Percentiles rank a stretch among this genome's conserved stretches.
phyloP scores from a whole-genome alignment of 257 asterid species.

The Gentiana straminea region DNA sequence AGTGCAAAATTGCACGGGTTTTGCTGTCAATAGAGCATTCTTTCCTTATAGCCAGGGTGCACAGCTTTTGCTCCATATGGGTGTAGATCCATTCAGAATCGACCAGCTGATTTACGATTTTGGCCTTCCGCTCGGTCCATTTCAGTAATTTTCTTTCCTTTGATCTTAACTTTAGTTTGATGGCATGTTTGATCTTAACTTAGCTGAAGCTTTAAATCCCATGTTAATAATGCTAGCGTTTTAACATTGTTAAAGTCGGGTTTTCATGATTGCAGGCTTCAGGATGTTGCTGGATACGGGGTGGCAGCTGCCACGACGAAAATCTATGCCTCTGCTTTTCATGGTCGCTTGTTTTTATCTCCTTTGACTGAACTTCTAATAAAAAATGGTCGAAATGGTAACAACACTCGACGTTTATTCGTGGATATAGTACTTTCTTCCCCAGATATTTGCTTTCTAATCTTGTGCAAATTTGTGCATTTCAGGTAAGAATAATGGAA shows the following conservation, averaged over 20 bases:
- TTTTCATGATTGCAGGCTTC: slow-evolving; percentile 52
- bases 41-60: slow-evolving; percentile 89
- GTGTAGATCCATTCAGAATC: slow-evolving; percentile 88
- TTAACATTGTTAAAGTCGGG: background rate
- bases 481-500: slow-evolving; percentile 90
- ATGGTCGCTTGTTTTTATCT: slow-evolving; percentile 57
- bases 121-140: slow-evolving; percentile 97
- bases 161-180: background rate
- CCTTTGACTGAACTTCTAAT: slow-evolving; percentile 71
- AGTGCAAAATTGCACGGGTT: slow-evolving; percentile 95
- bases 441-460: slow-evolving; percentile 8
- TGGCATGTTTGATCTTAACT: too few relatives aligned
- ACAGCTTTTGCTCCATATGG: slow-evolving; percentile 61
- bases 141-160: slow-evolving; percentile 66
- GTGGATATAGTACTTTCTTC: slow-evolving; percentile 5
- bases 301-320: slow-evolving; percentile 63
- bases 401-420: background rate
- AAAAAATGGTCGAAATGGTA: slow-evolving; percentile 87
- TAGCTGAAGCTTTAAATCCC: background rate
- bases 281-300: slow-evolving; percentile 94
- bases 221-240: background rate
- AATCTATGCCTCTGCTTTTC: slow-evolving; percentile 46
- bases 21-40: slow-evolving; percentile 95
- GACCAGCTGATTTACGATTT: slow-evolving; percentile 68
- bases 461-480: slow-evolving; percentile 10